These are phyloP conservation scores for Penicillium robsamsonii DNA, from an alignment of 495 filamentous ascomycete species.

Conservation along the genomic window DNA sequence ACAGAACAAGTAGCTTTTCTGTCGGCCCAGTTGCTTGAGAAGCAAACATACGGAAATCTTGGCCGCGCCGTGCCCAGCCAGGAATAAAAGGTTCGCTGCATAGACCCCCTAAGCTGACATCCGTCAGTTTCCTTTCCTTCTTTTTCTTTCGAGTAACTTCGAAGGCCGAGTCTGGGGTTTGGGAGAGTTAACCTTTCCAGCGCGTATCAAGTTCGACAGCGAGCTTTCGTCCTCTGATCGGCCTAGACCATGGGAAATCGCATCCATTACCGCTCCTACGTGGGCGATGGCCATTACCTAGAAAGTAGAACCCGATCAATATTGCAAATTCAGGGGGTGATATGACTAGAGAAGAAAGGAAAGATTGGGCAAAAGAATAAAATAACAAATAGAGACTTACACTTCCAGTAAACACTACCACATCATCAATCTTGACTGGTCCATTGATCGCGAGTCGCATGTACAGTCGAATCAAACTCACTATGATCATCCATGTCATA, in stretches of 20 bases:
- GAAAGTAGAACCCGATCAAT: not conserved
- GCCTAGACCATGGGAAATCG: not conserved
- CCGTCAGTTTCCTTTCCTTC: not conserved
- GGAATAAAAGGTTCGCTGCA: constrained; percentile 1
- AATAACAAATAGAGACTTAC: not conserved
- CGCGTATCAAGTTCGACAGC: not conserved
- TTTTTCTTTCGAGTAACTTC: not conserved
- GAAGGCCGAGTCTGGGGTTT: not conserved
- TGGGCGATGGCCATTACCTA: not conserved
- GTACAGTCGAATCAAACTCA: not conserved
- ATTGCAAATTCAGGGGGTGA: not conserved
- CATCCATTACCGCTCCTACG: not conserved
- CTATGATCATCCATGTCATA: not conserved
- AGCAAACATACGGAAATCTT: constrained; percentile 9
- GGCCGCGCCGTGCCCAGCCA: constrained; percentile 2
- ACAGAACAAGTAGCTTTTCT: not conserved
- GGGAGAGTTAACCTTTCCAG: not conserved
- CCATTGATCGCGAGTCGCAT: not conserved
- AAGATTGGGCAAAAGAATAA: not conserved
- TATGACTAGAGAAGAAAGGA: not conserved
- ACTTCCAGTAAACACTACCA: not conserved
- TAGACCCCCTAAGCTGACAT: not conserved
- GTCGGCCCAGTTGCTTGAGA: constrained; percentile 3
- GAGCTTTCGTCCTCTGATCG: not conserved
- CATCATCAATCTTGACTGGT: not conserved